Evolutionary conservation across 1,284 basidiomycete species (phyloP).

Genomic region (Ganoderma leucocontextum): DNA sequence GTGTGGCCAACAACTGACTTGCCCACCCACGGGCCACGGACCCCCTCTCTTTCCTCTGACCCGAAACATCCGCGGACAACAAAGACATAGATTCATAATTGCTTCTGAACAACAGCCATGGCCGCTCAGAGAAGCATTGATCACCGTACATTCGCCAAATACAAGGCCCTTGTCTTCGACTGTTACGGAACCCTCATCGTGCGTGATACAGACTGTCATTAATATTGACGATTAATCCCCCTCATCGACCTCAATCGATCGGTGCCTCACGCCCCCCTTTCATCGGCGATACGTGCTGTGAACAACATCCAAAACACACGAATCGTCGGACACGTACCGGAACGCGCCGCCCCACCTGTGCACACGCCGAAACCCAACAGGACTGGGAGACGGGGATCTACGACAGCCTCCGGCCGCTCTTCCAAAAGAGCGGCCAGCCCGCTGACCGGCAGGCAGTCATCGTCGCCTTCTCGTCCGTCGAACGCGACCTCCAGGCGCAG

Average conservation of each 20-base stretch:
- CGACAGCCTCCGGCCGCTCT: conserved; percentile 58
- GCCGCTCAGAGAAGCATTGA: conserved; percentile 11
- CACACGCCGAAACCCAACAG: conserved; percentile 40
- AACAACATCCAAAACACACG: background rate
- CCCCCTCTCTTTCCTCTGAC: no score
- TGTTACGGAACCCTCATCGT: conserved; percentile 77
- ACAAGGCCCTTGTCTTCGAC: conserved; percentile 52
- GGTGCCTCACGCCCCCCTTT: background rate
- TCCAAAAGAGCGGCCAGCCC: conserved; percentile 53
- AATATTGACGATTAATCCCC: background rate
- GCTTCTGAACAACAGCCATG: conserved; percentile 1
- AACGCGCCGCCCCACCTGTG: background rate
- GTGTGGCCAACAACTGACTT: no score
- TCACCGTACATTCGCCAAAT: conserved; percentile 29
- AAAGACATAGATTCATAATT: no score
- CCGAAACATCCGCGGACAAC: no score
- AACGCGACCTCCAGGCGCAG: conserved; percentile 63
- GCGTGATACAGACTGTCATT: conserved; percentile 30
- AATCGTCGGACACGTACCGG: background rate
- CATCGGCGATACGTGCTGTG: background rate
- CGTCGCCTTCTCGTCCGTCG: conserved; percentile 58
- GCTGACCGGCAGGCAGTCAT: conserved; percentile 55
- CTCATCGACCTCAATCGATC: background rate
- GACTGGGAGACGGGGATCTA: conserved; percentile 79
- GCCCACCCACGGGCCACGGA: no score